Evolutionary conservation across 78 protist species (phyloP), one percentile per base, ranked within the genome.

Genomic region (Dictyostelium citrinum): DNA sequence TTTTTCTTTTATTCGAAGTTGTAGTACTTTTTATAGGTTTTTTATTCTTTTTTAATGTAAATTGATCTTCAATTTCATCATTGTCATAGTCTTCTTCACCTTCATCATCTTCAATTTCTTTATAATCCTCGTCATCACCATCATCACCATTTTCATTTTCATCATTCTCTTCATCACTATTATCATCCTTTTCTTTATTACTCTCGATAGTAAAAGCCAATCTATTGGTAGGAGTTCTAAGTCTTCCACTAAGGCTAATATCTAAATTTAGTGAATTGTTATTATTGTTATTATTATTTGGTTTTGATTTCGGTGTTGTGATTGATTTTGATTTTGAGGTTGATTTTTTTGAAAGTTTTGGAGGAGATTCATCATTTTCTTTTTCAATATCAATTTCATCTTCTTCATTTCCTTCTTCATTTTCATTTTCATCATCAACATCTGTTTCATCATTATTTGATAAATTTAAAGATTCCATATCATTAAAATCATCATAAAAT

Each of bases 401-500:
- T 14, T 78, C 35, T 24, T 24, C 20, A 5, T n/a, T 27, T 29
- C 41, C 58, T 8, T 75, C 41, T 37, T 75, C 35, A 37, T 39
- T 9, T 0, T 33, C 70, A 7, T 70, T 46, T 12, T 67, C 72
- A 14, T 71, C 37, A 27, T 83, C 72, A n/a, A 49, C 83, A 20
- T 46, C 33, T 1, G 37, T 58, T 14, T 37, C 22, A 39, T 74
- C 51, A 33, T 24, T n/a, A 17, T 39, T 31, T 16, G 49, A 71
- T 41, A 35, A 41, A 35, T 39, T 14, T 29, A 29, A 29, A 29
- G 77, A 31, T 14, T 75, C 81, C 45, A 55, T 31, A 55, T 49
- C 68, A 16, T 58, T 61, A 22, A 80, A 55, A 58, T 80, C 84
- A 80, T 80, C 72, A 80, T 80, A 80, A 80, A 80, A 80, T 55